Percentiles rank a stretch among this genome's conserved stretches.
Evolutionary conservation across 2,329 filamentous ascomycete species (phyloP).

Genomic region (Triangularia setosa): DNA sequence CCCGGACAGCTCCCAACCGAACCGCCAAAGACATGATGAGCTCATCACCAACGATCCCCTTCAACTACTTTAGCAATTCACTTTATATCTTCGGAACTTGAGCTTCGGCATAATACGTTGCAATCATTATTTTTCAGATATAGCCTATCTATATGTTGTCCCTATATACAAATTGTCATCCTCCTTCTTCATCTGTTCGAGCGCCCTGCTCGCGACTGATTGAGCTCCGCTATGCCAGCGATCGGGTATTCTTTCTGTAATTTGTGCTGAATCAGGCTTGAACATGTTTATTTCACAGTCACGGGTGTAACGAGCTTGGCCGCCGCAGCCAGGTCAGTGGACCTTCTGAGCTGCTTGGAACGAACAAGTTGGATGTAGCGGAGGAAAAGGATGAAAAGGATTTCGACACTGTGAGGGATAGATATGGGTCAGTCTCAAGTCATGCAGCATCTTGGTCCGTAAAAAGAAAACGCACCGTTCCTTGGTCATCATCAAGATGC

Average conservation of each 20-base stretch:
- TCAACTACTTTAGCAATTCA: not conserved
- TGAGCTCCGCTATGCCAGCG: not conserved
- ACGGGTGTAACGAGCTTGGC: constrained; percentile 43
- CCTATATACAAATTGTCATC: not conserved
- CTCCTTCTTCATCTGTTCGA: not conserved
- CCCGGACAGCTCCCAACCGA: not conserved
- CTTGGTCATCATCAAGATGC: constrained; percentile 98
- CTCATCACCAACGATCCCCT: not conserved
- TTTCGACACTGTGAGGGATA: constrained; percentile 63
- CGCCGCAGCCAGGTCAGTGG: constrained; percentile 59
- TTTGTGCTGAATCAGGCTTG: not conserved
- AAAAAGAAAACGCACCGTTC: constrained; percentile 61
- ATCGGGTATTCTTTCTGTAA: not conserved
- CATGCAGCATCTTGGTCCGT: not conserved
- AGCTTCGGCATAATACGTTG: not conserved
- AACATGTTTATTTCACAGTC: constrained; percentile 28
- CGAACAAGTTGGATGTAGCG: constrained; percentile 72
- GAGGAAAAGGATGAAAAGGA: constrained; percentile 81
- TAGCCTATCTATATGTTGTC: not conserved
- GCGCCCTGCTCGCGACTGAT: not conserved
- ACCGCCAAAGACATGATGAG: not conserved
- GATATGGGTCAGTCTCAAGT: constrained; percentile 10
- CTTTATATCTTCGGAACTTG: not conserved
- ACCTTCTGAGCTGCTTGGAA: constrained; percentile 64
- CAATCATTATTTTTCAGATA: constrained; percentile 2